These are phyloP conservation scores for Malassezia nana DNA, from an alignment of 1,284 basidiomycete species.

Conservation along the genomic window DNA sequence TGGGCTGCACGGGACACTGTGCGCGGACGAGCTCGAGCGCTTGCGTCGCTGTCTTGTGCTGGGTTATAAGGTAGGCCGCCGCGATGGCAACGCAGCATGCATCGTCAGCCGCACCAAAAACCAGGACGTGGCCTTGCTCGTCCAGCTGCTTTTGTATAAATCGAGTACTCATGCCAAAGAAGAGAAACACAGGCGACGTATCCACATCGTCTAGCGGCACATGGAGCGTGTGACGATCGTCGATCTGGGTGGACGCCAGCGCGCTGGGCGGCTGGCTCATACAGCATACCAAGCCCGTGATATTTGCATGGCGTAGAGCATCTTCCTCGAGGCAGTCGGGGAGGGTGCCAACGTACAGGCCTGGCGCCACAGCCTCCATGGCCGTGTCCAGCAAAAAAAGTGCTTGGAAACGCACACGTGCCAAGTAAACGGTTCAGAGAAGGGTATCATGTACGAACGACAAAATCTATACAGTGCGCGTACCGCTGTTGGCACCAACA, in stretches of 20 bases:
- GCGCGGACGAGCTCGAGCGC: constrained; percentile 41
- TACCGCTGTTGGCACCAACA: constrained; percentile 26
- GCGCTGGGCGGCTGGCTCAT: constrained; percentile 31
- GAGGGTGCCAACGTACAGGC: constrained; percentile 37
- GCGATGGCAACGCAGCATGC: constrained; percentile 45
- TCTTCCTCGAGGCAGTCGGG: constrained; percentile 30
- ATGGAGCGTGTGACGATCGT: constrained; percentile 32
- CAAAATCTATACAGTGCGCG: constrained; percentile 19
- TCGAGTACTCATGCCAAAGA: constrained; percentile 40
- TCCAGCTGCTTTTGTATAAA: constrained; percentile 37
- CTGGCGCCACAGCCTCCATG: constrained; percentile 42
- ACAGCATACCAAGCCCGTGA: constrained; percentile 35
- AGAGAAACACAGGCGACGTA: constrained; percentile 46
- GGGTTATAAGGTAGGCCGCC: constrained; percentile 49
- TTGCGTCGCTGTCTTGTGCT: constrained; percentile 32
- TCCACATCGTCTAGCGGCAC: constrained; percentile 48
- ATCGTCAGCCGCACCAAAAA: constrained; percentile 50
- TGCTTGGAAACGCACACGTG: not conserved
- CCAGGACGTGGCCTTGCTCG: constrained; percentile 43
- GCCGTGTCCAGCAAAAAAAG: not conserved
- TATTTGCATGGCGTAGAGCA: constrained; percentile 28
- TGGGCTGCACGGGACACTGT: constrained; percentile 41
- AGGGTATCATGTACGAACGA: not conserved
- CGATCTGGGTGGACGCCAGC: constrained; percentile 17
- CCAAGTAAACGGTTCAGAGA: not conserved